Evolutionary conservation across 208 protist genomes (phyloP).

Genomic region (Leishmania mexicana): DNA sequence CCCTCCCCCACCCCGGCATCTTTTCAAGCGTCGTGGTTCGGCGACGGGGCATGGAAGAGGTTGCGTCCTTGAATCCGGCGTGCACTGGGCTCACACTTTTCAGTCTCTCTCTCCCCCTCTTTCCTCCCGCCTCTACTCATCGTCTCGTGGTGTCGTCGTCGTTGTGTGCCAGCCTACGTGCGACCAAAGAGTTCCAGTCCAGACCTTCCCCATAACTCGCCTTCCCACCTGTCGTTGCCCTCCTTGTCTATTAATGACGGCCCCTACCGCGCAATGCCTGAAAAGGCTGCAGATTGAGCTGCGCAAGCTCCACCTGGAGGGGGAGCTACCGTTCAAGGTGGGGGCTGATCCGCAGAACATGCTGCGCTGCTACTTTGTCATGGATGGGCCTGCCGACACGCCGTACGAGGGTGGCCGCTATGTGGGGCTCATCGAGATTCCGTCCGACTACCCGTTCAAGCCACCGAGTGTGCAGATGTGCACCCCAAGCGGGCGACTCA

Average conservation of each 20-base stretch:
- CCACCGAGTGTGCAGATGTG: conserved; percentile 90
- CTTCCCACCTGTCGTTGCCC: background rate
- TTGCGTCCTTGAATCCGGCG: background rate
- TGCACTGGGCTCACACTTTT: background rate
- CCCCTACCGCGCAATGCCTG: conserved; percentile 37
- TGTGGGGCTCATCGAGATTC: conserved; percentile 95
- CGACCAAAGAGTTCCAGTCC: background rate
- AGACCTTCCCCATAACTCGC: background rate
- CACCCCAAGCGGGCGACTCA: conserved; percentile 89
- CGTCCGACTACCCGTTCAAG: conserved; percentile 96
- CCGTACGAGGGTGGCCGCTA: conserved; percentile 93
- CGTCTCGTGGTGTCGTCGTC: background rate
- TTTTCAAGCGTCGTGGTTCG: background rate
- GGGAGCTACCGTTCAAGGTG: conserved; percentile 39
- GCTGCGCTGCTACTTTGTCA: conserved; percentile 91
- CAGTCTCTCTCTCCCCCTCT: background rate
- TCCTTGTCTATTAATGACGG: conserved; percentile 4
- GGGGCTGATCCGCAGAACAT: conserved; percentile 83
- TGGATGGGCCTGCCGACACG: conserved; percentile 38
- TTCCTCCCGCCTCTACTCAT: background rate
- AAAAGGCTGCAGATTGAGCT: conserved; percentile 67
- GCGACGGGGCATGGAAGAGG: background rate
- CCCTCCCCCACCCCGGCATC: no score
- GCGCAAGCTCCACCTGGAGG: conserved; percentile 32
- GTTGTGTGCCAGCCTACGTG: background rate